phyloP scores from a whole-genome alignment of 805 yeast species.

The Candida adriatica region DNA sequence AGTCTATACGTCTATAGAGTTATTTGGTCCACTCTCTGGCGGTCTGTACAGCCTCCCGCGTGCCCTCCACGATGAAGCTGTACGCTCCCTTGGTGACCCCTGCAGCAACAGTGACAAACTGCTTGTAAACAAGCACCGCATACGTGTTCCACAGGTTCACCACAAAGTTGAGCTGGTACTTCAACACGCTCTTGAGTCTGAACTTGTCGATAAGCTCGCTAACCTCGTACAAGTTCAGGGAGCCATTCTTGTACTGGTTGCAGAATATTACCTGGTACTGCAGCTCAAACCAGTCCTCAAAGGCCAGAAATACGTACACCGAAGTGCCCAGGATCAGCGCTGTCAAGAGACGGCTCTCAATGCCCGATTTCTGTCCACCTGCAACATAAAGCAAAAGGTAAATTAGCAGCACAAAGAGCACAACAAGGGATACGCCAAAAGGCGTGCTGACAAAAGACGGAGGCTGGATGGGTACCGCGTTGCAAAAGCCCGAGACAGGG shows the following conservation, averaged over 20 bases:
- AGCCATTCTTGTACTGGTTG: slow-evolving; percentile 24
- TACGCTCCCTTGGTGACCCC: slow-evolving; percentile 7
- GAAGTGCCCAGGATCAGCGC: slow-evolving; percentile 19
- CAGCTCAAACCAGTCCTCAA: slow-evolving; percentile 22
- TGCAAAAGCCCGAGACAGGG: slow-evolving; percentile 21
- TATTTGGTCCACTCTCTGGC: no score
- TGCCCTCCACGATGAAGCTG: neutral
- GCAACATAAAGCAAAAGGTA: slow-evolving; percentile 11
- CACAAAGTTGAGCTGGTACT: neutral
- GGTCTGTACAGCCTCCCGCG: neutral
- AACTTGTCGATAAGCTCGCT: slow-evolving; percentile 18
- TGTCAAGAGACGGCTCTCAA: slow-evolving; percentile 20
- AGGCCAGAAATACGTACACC: slow-evolving; percentile 10
- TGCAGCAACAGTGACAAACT: slow-evolving; percentile 10
- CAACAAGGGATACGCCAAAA: slow-evolving; percentile 20
- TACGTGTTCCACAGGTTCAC: slow-evolving; percentile 4
- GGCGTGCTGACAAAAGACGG: slow-evolving; percentile 22
- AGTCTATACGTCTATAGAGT: no score
- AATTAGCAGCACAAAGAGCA: slow-evolving; percentile 8
- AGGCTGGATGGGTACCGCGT: slow-evolving; percentile 16
- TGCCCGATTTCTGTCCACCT: slow-evolving; percentile 7
- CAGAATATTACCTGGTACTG: slow-evolving; percentile 19
- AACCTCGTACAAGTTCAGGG: slow-evolving; percentile 19
- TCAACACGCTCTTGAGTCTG: slow-evolving; percentile 9
- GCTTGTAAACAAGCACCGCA: slow-evolving; percentile 12